Conservation (phyloP, 2,329 filamentous ascomycete genomes). For the Gnomoniopsis smithogilvyi region DNA sequence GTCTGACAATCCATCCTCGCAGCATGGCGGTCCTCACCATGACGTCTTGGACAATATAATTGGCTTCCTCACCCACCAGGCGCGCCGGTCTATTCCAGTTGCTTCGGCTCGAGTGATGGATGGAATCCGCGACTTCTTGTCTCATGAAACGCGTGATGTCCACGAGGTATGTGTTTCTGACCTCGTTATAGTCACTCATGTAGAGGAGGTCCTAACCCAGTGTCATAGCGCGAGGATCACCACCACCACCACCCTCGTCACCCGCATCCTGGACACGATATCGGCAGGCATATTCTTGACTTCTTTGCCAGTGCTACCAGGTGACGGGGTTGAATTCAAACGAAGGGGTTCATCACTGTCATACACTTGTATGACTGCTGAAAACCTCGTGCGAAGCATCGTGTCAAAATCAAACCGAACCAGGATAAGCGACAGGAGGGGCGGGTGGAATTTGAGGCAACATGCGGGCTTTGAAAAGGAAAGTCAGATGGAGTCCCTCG, state of each 20-base stretch:
- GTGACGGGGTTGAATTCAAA: background rate
- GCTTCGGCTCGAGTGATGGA: background rate
- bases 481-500: too few relatives aligned
- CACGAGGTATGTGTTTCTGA: background rate
- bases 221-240: too few relatives aligned
- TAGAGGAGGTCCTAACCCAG: too few relatives aligned
- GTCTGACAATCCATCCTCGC: background rate
- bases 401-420: too few relatives aligned
- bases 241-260: too few relatives aligned
- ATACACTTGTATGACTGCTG: too few relatives aligned
- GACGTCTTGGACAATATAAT: background rate
- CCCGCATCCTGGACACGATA: background rate
- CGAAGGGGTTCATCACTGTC: too few relatives aligned
- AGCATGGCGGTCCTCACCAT: background rate
- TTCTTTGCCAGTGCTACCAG: background rate
- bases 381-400: too few relatives aligned
- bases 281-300: background rate
- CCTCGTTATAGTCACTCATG: too few relatives aligned
- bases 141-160: background rate
- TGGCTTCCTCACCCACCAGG: background rate
- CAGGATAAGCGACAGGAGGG: too few relatives aligned
- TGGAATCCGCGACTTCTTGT: background rate
- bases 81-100: background rate
- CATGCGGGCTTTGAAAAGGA: too few relatives aligned
- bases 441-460: too few relatives aligned